Evolutionary conservation across 2,329 filamentous ascomycete species (phyloP).

Genomic region (Trichoderma polysporum): DNA sequence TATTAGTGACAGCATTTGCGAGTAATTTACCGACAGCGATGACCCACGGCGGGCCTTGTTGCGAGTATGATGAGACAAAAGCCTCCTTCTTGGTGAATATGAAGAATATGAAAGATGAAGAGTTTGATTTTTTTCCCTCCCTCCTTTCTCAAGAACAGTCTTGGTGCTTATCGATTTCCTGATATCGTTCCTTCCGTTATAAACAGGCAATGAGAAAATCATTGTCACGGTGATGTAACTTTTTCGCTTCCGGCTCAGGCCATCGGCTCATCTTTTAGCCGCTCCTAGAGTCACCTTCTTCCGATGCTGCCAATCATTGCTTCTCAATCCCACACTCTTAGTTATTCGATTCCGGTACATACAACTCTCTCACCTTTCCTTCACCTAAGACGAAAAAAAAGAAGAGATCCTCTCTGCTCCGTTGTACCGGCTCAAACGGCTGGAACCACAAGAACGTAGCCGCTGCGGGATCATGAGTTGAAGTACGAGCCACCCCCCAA

Average conservation of each 20-base stretch:
- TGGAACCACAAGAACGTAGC: neutral
- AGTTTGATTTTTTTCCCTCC: neutral
- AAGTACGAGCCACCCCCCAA: neutral
- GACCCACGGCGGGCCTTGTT: neutral
- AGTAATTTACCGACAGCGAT: too few species aligned
- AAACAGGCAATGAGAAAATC: neutral
- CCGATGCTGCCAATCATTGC: slow-evolving; percentile 12
- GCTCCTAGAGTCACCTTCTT: neutral
- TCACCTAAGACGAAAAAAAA: neutral
- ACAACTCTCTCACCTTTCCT: neutral
- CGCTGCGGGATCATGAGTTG: slow-evolving; percentile 11
- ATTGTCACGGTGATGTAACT: slow-evolving; percentile 7
- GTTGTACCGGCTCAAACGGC: neutral
- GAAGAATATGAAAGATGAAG: neutral
- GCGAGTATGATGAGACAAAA: neutral
- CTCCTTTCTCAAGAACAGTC: neutral
- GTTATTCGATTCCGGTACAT: neutral
- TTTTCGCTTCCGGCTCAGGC: neutral
- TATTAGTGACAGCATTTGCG: too few species aligned
- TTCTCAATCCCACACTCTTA: neutral
- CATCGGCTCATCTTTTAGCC: slow-evolving; percentile 10
- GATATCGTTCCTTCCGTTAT: neutral
- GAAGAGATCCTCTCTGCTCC: neutral
- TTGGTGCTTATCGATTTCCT: neutral
- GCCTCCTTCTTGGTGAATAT: neutral